Evolutionary conservation across 2,329 filamentous ascomycete genomes (phyloP).

Genomic region (Aspergillus sp.): DNA sequence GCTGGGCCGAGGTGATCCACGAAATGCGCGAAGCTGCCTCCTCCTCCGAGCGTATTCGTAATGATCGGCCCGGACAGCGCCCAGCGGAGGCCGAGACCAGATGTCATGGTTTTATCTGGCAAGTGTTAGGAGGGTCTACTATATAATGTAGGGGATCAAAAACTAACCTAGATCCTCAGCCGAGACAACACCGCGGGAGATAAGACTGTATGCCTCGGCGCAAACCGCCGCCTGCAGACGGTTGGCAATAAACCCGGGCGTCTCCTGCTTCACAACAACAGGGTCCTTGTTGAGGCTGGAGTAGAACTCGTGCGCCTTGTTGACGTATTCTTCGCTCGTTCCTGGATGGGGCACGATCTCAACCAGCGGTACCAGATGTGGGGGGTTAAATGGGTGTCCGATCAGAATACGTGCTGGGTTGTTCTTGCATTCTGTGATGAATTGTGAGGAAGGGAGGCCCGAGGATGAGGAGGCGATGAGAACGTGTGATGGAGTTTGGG

Average conservation of each 20-base stretch:
- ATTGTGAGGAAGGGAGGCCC: not conserved
- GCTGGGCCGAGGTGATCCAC: not conserved
- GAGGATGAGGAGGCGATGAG: not conserved
- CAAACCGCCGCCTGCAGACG: not conserved
- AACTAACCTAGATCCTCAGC: not conserved
- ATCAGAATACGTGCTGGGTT: not conserved
- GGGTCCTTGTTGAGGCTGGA: not conserved
- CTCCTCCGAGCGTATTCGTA: not conserved
- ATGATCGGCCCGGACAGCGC: constrained; percentile 48
- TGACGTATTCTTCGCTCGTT: not conserved
- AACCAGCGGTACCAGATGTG: not conserved
- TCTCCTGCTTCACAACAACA: not conserved
- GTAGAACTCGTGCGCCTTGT: not conserved
- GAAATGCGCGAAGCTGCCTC: constrained; percentile 44
- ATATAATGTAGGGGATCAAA: no score
- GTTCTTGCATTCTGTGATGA: not conserved
- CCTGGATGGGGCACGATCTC: not conserved
- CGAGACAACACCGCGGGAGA: not conserved
- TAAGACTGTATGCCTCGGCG: not conserved
- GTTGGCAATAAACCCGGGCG: not conserved
- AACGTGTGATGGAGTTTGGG: not conserved
- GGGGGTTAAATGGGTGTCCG: not conserved
- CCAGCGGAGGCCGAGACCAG: not conserved
- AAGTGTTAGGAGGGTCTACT: no score
- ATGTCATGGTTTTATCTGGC: not conserved